Conservation (phyloP, 805 yeast species). For the Saccharomycopsis guyanensis region DNA sequence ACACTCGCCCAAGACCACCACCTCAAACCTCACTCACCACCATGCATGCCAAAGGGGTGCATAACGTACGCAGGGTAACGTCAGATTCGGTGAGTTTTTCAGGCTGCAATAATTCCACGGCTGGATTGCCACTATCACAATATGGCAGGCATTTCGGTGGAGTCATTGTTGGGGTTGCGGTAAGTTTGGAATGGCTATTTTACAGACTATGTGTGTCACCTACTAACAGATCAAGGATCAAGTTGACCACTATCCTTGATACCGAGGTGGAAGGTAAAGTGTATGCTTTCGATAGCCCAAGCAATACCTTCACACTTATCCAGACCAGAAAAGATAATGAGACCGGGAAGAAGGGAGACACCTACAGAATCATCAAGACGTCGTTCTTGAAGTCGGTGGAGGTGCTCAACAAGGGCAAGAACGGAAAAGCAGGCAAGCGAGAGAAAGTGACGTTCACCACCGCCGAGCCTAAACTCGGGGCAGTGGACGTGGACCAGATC, state of each 20-base stretch:
- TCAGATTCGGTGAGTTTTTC: not conserved
- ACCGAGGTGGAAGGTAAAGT: conserved; percentile 52
- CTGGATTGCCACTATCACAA: not conserved
- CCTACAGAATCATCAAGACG: conserved; percentile 14
- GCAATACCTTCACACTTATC: conserved; percentile 27
- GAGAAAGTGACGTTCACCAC: conserved; percentile 9
- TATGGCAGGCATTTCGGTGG: conserved; percentile 21
- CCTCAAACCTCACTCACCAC: too few species aligned
- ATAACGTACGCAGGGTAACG: too few species aligned
- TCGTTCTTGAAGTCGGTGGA: conserved; percentile 18
- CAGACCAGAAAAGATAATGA: conserved; percentile 1
- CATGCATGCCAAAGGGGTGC: too few species aligned
- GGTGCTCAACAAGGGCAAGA: conserved; percentile 9
- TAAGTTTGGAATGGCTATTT: conserved; percentile 22
- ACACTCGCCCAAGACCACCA: too few species aligned
- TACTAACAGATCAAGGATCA: conserved; percentile 37
- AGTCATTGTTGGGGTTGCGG: conserved; percentile 30
- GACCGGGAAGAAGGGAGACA: not conserved
- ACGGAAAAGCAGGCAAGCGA: not conserved
- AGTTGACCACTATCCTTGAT: conserved; percentile 52
- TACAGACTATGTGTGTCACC: not conserved
- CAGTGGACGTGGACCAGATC: conserved; percentile 11
- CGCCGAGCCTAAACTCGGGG: conserved; percentile 4
- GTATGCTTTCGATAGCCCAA: conserved; percentile 45
- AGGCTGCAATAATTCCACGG: too few species aligned